phyloP scores from a whole-genome alignment of 73 alveolate genomes.

The Paramecium caudatum region DNA sequence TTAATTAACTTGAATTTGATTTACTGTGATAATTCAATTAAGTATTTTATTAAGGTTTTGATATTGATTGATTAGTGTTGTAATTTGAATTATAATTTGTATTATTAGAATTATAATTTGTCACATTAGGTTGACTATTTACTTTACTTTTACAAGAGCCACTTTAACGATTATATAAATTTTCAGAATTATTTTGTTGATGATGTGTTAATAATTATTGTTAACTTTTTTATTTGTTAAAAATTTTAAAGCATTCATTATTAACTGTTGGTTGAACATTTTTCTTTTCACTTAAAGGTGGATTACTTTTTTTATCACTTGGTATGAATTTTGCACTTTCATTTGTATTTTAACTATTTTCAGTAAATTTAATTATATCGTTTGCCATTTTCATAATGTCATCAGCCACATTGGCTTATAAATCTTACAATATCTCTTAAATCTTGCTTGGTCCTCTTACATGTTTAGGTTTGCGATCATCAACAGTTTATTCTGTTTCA shows the following conservation, averaged over 20 bases:
- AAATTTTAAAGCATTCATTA: constrained; percentile 22
- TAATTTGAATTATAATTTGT: constrained; percentile 26
- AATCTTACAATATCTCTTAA: constrained; percentile 50
- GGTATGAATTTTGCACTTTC: constrained; percentile 44
- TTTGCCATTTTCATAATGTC: constrained; percentile 59
- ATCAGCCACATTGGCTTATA: constrained; percentile 46
- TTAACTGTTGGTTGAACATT: not conserved
- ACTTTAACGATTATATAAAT: not conserved
- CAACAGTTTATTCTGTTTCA: constrained; percentile 32
- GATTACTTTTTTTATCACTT: not conserved
- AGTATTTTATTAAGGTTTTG: not conserved
- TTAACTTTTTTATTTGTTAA: not conserved
- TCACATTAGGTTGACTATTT: not conserved
- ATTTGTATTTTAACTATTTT: constrained; percentile 44
- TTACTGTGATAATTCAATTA: not conserved
- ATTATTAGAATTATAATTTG: constrained; percentile 6
- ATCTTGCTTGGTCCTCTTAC: constrained; percentile 66
- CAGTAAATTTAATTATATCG: constrained; percentile 46
- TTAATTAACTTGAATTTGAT: not conserved
- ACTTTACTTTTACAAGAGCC: not conserved
- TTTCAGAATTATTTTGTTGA: not conserved
- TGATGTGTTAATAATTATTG: not conserved
- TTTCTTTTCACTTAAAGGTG: constrained; percentile 9
- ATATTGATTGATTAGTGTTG: not conserved
- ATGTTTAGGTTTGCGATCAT: constrained; percentile 38